Percentiles rank a stretch among this genome's conserved stretches.
Conservation (phyloP, 495 filamentous ascomycete genomes). For the Neohortaea acidophila region DNA sequence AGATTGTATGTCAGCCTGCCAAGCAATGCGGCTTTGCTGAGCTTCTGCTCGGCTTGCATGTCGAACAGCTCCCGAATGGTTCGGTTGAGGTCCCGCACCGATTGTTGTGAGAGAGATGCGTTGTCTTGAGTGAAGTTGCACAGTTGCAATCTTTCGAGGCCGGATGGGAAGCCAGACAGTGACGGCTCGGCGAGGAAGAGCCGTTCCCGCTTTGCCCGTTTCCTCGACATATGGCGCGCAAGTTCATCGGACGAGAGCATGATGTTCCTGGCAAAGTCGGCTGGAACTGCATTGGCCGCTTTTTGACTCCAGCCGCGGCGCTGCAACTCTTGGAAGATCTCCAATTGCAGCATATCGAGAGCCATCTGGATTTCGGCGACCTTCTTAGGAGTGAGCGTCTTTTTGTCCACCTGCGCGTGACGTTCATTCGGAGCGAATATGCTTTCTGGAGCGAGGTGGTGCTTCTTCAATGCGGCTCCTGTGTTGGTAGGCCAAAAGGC, state of each 20-base stretch:
- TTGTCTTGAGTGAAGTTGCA: conserved; percentile 21
- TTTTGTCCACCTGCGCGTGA: conserved; percentile 9
- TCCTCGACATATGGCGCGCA: too few species aligned
- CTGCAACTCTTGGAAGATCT: conserved; percentile 8
- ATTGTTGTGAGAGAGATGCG: conserved; percentile 12
- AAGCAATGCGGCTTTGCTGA: conserved; percentile 19
- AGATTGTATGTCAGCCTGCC: conserved; percentile 55
- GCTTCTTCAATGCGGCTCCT: conserved; percentile 13
- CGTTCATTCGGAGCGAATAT: conserved; percentile 20
- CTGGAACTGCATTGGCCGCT: conserved; percentile 7
- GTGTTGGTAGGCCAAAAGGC: conserved; percentile 21
- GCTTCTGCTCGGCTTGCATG: background rate
- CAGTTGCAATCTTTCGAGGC: background rate
- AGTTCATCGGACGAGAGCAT: background rate
- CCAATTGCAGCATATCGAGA: conserved; percentile 15
- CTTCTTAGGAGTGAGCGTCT: conserved; percentile 21
- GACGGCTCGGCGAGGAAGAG: too few species aligned
- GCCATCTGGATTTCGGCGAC: conserved; percentile 17
- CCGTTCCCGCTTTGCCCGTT: too few species aligned
- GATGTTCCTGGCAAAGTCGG: conserved; percentile 5
- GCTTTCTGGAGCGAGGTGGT: conserved; percentile 22
- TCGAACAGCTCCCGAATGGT: conserved; percentile 11
- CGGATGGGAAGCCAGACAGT: too few species aligned
- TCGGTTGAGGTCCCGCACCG: conserved; percentile 17
- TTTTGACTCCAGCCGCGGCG: background rate